phyloP scores from a whole-genome alignment of 1,284 basidiomycete genomes.

The Papiliotrema nemorosa region DNA sequence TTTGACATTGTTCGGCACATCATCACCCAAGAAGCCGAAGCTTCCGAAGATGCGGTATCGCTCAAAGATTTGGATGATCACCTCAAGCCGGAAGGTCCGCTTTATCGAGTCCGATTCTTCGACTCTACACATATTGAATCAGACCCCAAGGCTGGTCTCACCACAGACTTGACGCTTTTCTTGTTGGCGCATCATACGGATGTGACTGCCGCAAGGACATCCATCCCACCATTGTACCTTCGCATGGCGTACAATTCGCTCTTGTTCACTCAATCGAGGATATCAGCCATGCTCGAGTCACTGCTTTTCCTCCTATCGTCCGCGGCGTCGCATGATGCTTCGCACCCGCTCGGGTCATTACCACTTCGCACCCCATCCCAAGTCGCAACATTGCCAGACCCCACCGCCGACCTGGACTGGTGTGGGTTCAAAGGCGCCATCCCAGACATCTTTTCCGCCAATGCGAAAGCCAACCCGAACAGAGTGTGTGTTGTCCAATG shows the following conservation, averaged over 20 bases:
- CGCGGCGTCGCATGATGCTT: slow-evolving; percentile 60
- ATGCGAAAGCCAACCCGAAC: slow-evolving; percentile 73
- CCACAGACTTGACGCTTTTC: slow-evolving; percentile 84
- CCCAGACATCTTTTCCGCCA: slow-evolving; percentile 83
- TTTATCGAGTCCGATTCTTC: slow-evolving; percentile 95
- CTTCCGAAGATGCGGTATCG: slow-evolving; percentile 76
- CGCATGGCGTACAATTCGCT: slow-evolving; percentile 91
- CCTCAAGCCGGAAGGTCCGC: slow-evolving; percentile 61
- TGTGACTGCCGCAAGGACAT: slow-evolving; percentile 66
- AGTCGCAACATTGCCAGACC: slow-evolving; percentile 71
- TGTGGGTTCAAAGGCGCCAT: slow-evolving; percentile 96
- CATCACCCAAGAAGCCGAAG: slow-evolving; percentile 71
- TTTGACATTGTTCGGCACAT: slow-evolving; percentile 72
- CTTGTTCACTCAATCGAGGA: slow-evolving; percentile 77
- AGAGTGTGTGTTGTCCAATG: slow-evolving; percentile 79
- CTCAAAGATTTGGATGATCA: slow-evolving; percentile 73
- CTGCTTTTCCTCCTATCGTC: slow-evolving; percentile 72
- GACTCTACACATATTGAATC: slow-evolving; percentile 70
- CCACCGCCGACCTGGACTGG: slow-evolving; percentile 88
- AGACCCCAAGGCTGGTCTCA: slow-evolving; percentile 72
- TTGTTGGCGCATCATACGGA: slow-evolving; percentile 60
- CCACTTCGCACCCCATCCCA: slow-evolving; percentile 73
- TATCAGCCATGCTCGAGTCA: slow-evolving; percentile 78
- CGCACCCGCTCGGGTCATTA: slow-evolving; percentile 65
- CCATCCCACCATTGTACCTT: slow-evolving; percentile 63